These are phyloP conservation scores for Phanerochaete sordida DNA, from an alignment of 768 basidiomycete genomes.

Conservation along the genomic window DNA sequence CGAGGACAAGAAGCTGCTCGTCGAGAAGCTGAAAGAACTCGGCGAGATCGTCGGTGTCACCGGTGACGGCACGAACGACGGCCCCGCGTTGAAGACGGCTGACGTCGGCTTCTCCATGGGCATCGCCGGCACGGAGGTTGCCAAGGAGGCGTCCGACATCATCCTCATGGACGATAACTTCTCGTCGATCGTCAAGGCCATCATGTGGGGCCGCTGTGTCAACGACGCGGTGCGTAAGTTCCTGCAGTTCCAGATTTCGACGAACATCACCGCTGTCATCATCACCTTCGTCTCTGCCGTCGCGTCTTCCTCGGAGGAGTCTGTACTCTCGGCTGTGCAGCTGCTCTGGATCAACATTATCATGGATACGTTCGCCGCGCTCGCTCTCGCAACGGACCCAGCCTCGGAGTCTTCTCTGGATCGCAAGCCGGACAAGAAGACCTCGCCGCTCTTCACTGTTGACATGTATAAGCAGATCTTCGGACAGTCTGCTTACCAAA, in stretches of 20 bases:
- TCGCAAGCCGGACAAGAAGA: conserved; percentile 88
- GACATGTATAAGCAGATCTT: conserved; percentile 98
- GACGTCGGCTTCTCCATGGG: conserved; percentile 98
- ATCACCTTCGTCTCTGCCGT: conserved; percentile 92
- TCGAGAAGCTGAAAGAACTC: conserved; percentile 79
- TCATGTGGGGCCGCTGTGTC: conserved; percentile 99
- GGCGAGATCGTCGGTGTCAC: conserved; percentile 95
- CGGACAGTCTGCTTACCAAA: conserved; percentile 87
- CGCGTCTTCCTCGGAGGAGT: conserved; percentile 67
- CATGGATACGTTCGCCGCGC: conserved; percentile 98
- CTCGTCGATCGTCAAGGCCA: conserved; percentile 92
- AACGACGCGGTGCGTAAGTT: conserved; percentile 98
- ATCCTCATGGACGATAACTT: conserved; percentile 99
- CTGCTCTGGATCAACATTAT: conserved; percentile 98
- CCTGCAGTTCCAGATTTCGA: conserved; percentile 91
- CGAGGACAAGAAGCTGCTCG: conserved; percentile 93
- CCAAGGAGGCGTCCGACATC: conserved; percentile 98
- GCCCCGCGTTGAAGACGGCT: conserved; percentile 92
- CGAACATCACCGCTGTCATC: conserved; percentile 93
- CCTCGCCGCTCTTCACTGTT: conserved; percentile 82
- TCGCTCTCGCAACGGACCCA: conserved; percentile 96
- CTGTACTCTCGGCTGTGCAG: conserved; percentile 94
- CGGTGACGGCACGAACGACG: conserved; percentile 98
- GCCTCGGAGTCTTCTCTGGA: conserved; percentile 78
- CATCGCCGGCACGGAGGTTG: conserved; percentile 95